These are phyloP conservation scores for Aphanomyces cochlioides DNA, from an alignment of 352 stramenopile species.

Conservation along the genomic window DNA sequence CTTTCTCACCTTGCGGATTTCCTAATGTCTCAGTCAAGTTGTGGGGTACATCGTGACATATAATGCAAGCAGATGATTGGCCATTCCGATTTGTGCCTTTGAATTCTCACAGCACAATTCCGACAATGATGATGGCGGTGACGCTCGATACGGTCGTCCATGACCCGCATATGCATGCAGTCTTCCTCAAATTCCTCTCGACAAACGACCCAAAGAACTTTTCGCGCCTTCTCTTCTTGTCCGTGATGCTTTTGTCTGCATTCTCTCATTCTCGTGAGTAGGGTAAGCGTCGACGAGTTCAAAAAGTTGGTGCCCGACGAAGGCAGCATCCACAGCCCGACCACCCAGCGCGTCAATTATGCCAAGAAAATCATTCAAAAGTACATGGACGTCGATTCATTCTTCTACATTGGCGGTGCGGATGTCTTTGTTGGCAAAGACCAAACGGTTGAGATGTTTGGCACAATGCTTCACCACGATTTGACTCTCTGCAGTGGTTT, in stretches of 20 bases:
- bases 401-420: slow-evolving; percentile 63
- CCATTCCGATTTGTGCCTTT: no score
- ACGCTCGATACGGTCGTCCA: slow-evolving; percentile 68
- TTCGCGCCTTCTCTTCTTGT: slow-evolving; percentile 75
- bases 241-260: slow-evolving; percentile 24
- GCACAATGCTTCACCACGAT: slow-evolving; percentile 65
- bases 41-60: no score
- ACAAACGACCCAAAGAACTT: slow-evolving; percentile 62
- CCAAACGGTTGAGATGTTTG: slow-evolving; percentile 79
- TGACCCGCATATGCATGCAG: slow-evolving; percentile 70
- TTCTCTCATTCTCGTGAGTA: slow-evolving; percentile 27
- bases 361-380: slow-evolving; percentile 84
- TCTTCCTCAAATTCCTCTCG: slow-evolving; percentile 79
- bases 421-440: slow-evolving; percentile 74
- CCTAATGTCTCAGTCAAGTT: no score
- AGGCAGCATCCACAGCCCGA: slow-evolving; percentile 27
- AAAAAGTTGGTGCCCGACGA: slow-evolving; percentile 58
- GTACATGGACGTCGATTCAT: slow-evolving; percentile 81
- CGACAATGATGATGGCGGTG: slow-evolving; percentile 29
- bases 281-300: slow-evolving; percentile 83
- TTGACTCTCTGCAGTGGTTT: slow-evolving; percentile 70
- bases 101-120: no score
- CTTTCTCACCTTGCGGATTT: no score
- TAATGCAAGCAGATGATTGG: no score
- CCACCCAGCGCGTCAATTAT: slow-evolving; percentile 54